Percentiles rank a stretch among this genome's conserved stretches.
Conservation (phyloP, 257 asterid genomes). For the Osmanthus fragrans region DNA sequence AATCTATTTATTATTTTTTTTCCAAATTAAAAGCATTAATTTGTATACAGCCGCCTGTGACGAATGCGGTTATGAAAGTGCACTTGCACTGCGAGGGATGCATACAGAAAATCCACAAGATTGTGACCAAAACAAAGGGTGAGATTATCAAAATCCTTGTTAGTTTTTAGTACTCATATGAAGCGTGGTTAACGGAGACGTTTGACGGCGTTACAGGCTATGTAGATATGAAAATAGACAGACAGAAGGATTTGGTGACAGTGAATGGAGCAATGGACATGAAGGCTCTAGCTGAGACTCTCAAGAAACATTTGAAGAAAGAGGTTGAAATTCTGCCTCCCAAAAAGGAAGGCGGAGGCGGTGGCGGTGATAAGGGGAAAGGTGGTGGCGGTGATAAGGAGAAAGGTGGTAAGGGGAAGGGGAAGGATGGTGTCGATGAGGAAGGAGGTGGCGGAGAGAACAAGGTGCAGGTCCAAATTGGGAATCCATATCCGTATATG, state of each 20-base stretch:
- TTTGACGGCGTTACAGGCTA: conserved; percentile 27
- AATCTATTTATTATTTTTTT: neutral
- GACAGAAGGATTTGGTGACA: conserved; percentile 38
- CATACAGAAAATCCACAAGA: conserved; percentile 36
- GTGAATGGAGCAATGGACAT: conserved; percentile 48
- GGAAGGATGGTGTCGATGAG: neutral
- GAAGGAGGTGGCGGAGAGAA: conserved; percentile 5
- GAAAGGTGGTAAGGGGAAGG: neutral
- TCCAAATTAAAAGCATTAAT: neutral
- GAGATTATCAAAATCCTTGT: neutral
- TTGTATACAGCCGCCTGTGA: conserved; percentile 27
- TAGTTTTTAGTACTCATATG: neutral
- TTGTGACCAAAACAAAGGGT: conserved; percentile 11
- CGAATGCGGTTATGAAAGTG: conserved; percentile 40
- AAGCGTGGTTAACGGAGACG: neutral
- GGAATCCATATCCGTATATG: conserved; percentile 2
- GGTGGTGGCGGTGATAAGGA: conserved; percentile 17
- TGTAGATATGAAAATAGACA: conserved; percentile 35
- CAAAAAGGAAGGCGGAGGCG: conserved; percentile 38
- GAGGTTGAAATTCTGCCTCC: conserved; percentile 39
- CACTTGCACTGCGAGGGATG: conserved; percentile 50
- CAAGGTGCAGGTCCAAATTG: conserved; percentile 29
- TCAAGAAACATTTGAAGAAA: conserved; percentile 41
- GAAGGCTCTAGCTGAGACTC: conserved; percentile 42
- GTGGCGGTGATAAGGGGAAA: neutral